Evolutionary conservation across 352 stramenopile species (phyloP), one percentile per base, ranked within the genome.

Genomic region (Phytophthora agathidicida): DNA sequence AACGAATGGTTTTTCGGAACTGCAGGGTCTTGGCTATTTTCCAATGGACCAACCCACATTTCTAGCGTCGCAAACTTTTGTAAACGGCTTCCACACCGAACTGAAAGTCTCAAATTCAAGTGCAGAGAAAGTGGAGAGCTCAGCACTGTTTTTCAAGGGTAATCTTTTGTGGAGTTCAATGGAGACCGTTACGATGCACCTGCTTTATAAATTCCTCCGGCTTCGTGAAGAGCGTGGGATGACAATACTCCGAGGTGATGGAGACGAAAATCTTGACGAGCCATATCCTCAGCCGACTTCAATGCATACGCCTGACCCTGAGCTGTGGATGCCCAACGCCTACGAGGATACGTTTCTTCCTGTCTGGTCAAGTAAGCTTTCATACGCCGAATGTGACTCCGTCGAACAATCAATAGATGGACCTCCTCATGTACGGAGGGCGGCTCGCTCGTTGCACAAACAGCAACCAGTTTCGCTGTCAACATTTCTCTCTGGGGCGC

Each of bases 271-370:
- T 27, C n/a, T 13, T 36, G 41, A 27, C 22, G 20, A 60, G n/a
- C 7, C 16, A 1, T 11, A 32, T 32, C 3, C n/a, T 24, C 30
- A 36, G 41, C 7, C n/a, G 13, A 47, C 6, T 11, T 5, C 20
- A 23, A 30, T 9, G 3, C 45, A 22, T 23, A 22, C 27, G 41
- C 7, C n/a, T 3, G 23, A 35, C 7, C 3, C 44, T 0, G 27
- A 51, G 13, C 20, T 85, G 11, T 90, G 80, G 80, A 85, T 86
- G 76, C 3, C 14, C 11, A 45, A 59, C 14, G 70, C 71, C 17
- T 90, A 88, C 44, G 65, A 80, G 5, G 66, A 90, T 37, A 83
- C 80, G 1, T 90, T 88, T 49, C 66, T 70, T 17, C 75, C 80
- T 19, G 32, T 90, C 28, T 90, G 77, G 77, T 82, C 75, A 7